Conservation (phyloP, 2,329 filamentous ascomycete genomes). For the Colletotrichum coccodes region DNA sequence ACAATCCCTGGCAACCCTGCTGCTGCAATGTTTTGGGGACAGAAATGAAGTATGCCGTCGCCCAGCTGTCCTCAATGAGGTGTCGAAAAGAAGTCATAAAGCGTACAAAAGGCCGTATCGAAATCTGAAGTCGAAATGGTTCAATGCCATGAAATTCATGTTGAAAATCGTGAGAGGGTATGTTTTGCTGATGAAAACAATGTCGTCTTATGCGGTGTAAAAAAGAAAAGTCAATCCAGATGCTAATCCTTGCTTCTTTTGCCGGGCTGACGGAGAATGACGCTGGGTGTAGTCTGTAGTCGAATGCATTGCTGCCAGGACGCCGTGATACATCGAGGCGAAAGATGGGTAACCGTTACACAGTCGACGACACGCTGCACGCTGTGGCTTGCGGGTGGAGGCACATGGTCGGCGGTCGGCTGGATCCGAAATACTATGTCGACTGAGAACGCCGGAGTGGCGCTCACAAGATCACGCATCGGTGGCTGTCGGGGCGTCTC, state of each 20-base stretch:
- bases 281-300: constrained; percentile 8
- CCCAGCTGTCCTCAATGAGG: constrained; percentile 7
- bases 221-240: neutral
- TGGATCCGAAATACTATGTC: neutral
- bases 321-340: neutral
- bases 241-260: neutral
- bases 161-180: neutral
- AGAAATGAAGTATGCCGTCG: constrained; percentile 10
- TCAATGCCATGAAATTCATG: neutral
- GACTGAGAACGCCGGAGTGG: neutral
- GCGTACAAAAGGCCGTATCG: constrained; percentile 26
- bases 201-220: constrained; percentile 3
- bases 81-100: constrained; percentile 22
- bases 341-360: neutral
- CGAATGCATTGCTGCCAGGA: neutral
- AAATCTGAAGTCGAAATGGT: neutral
- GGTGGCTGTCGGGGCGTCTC: constrained; percentile 38
- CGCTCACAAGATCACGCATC: constrained; percentile 36
- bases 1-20: neutral
- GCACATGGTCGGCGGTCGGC: neutral
- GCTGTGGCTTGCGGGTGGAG: neutral
- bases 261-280: neutral
- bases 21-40: neutral
- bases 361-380: neutral
- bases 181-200: constrained; percentile 3